Conservation (phyloP, 352 stramenopile species). For the Aphanomyces euteiches region DNA sequence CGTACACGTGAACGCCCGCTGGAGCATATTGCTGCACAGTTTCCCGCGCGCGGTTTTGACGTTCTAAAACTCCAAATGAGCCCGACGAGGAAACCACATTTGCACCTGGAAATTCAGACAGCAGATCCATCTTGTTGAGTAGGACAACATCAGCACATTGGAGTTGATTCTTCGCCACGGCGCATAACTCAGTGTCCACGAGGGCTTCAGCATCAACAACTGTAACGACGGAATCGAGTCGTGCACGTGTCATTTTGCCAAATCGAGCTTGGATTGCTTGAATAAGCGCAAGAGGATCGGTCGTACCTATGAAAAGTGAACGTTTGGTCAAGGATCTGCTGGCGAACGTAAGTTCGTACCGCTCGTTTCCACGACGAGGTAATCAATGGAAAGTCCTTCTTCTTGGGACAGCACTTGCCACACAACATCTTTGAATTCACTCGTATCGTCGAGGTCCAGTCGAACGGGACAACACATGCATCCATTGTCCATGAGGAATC, state of each 20-base stretch:
- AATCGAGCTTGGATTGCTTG: constrained; percentile 65
- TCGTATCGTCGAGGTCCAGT: constrained; percentile 48
- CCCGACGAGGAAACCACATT: not conserved
- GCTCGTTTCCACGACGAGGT: constrained; percentile 73
- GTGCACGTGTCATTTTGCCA: constrained; percentile 71
- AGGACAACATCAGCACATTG: constrained; percentile 67
- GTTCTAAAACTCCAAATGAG: constrained; percentile 17
- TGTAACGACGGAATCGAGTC: constrained; percentile 69
- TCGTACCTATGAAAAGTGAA: constrained; percentile 35
- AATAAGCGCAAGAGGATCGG: constrained; percentile 64
- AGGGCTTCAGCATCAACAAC: constrained; percentile 74
- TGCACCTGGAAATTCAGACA: constrained; percentile 37
- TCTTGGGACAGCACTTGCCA: constrained; percentile 51
- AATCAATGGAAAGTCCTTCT: constrained; percentile 57
- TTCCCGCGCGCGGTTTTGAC: constrained; percentile 33
- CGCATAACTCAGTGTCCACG: constrained; percentile 39
- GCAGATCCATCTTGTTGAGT: constrained; percentile 78
- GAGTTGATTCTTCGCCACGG: constrained; percentile 58
- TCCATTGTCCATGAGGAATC: constrained; percentile 90
- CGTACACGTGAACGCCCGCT: constrained; percentile 50
- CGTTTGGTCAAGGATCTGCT: too few relatives aligned
- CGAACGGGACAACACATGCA: constrained; percentile 96
- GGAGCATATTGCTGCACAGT: constrained; percentile 49
- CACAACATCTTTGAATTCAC: constrained; percentile 71
- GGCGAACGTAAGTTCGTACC: constrained; percentile 29